Base-by-base conservation (phyloP, 371 early-diverging fungal species). In the Smittium mucronatum region DNA sequence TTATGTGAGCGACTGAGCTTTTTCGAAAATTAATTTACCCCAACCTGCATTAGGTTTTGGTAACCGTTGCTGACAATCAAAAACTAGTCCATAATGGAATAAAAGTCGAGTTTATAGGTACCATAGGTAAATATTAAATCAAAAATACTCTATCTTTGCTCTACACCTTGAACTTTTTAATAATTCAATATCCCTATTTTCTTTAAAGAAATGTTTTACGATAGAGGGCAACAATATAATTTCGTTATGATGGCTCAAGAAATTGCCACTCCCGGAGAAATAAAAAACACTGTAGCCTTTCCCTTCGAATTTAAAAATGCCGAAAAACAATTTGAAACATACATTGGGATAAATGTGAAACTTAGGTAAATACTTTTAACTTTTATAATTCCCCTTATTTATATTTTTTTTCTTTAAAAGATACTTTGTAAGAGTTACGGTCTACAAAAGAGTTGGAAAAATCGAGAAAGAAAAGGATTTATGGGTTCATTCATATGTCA, bases 71-170 rank as follows among this genome's bases (percentile, higher is more conserved):
- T 75, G 93, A 96, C 73, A 95, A 94, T 34, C 94, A 93, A 79
- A 86, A 85, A 70, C 75, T 97, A 58, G 95, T 95, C 77, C 99
- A 98, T 82, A 89, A 95, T 64, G 97, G 97, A 64, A 95, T 98
- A 73, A 94, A 94, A 70, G 89, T 95, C 33, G 95, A 98, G 76
- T 94, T 97, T 75, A 87, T 97, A n/a, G 97, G 96, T 30, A 85
- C 89, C 75, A 94, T 94, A 74, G 93, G 93, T 90, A 86, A 80
- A 65, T 8, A 33, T 32, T 74, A 34, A 58, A 35, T 34, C 17
- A 73, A 25, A 73, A 47, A 47, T n/a, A n/a, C n/a, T n/a, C n/a
- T n/a, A n/a, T n/a, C n/a, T n/a, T n/a, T n/a, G n/a, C n/a, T n/a
- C 29, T 70, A 1, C 15, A 29, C 57, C 17, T 72, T 72, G 33